Conservation (phyloP, 2,329 filamentous ascomycete species). For the Clonostachys rosea region DNA sequence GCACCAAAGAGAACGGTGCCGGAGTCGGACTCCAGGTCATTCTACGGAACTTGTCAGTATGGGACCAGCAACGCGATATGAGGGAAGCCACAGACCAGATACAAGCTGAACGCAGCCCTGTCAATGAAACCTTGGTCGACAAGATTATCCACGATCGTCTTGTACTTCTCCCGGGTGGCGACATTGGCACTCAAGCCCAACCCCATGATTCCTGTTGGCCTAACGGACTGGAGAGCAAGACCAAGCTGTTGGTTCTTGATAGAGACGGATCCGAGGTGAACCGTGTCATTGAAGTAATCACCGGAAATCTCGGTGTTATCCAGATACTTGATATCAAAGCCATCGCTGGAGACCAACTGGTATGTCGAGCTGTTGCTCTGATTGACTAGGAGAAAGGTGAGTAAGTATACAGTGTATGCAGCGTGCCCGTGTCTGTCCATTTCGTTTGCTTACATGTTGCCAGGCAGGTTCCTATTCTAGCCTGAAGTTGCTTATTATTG, state of each 20-base stretch:
- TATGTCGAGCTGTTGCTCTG: constrained; percentile 42
- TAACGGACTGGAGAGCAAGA: constrained; percentile 40
- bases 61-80: neutral
- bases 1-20: constrained; percentile 76
- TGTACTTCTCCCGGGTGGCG: constrained; percentile 34
- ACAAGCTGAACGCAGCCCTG: constrained; percentile 64
- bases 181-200: constrained; percentile 51
- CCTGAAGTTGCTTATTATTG: constrained; percentile 25
- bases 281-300: constrained; percentile 53
- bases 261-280: constrained; percentile 41
- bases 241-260: constrained; percentile 51
- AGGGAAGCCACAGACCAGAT: constrained; percentile 33
- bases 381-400: constrained; percentile 21
- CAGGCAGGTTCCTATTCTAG: constrained; percentile 24
- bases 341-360: constrained; percentile 28
- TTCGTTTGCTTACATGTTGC: constrained; percentile 30
- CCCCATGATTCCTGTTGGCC: constrained; percentile 53
- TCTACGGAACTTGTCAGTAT: constrained; percentile 8
- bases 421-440: too few species aligned
- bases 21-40: constrained; percentile 60
- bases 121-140: constrained; percentile 56
- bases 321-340: constrained; percentile 59
- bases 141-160: constrained; percentile 62
- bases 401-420: too few species aligned
- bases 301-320: constrained; percentile 49